Conservation (phyloP, 208 protist genomes). For the Leishmania martiniquensis region DNA sequence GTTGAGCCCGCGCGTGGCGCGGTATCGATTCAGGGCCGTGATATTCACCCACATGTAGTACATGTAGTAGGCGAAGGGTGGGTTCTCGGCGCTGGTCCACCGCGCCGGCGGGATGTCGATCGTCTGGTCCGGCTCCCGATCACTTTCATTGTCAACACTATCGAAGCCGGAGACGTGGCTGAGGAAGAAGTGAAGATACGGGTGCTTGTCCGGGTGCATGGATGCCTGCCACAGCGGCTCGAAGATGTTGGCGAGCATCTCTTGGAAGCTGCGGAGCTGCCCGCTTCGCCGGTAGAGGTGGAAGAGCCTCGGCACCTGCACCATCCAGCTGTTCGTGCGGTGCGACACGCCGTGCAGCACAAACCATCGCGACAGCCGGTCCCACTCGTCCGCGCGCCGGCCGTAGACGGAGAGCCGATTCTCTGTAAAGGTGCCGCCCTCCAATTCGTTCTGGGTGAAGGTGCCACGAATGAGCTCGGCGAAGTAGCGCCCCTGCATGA, state of each 20-base stretch:
- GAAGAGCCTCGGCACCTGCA: conserved; percentile 95
- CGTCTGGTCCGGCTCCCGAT: conserved; percentile 55
- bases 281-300: conserved; percentile 67
- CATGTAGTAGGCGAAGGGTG: conserved; percentile 93
- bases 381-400: conserved; percentile 61
- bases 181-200: conserved; percentile 94
- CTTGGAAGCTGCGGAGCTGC: conserved; percentile 86
- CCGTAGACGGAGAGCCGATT: conserved; percentile 91
- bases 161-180: conserved; percentile 96
- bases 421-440: conserved; percentile 77
- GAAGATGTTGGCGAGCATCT: conserved; percentile 97
- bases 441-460: conserved; percentile 54
- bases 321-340: conserved; percentile 96
- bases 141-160: conserved; percentile 97
- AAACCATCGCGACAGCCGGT: conserved; percentile 75
- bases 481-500: conserved; percentile 92
- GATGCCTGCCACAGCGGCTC: conserved; percentile 97
- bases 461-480: conserved; percentile 71
- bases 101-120: conserved; percentile 39
- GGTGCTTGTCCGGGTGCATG: conserved; percentile 88
- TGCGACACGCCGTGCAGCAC: conserved; percentile 91
- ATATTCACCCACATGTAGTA: conserved; percentile 99
- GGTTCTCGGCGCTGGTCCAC: conserved; percentile 64
- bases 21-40: conserved; percentile 94
- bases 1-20: conserved; percentile 79